Evolutionary conservation across 352 stramenopile species (phyloP).

Genomic region (Pythium volutum): DNA sequence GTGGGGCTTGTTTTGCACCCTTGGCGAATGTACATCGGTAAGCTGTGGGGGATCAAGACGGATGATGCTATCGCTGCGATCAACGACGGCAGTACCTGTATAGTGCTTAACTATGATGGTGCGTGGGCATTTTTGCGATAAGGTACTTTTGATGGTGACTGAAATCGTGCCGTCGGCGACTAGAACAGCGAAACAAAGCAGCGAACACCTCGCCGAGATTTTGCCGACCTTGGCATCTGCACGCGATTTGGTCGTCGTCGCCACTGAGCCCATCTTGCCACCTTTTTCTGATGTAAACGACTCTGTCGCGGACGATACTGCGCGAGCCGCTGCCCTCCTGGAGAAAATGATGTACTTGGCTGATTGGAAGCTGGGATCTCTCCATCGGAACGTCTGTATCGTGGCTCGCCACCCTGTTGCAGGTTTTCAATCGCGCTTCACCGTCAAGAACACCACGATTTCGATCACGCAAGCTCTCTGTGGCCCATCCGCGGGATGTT

Average conservation of each 20-base stretch:
- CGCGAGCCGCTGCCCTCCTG: neutral
- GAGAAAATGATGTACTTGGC: neutral
- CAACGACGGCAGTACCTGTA: neutral
- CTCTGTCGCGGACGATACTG: neutral
- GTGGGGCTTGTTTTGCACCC: neutral
- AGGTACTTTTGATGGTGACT: neutral
- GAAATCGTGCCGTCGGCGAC: neutral
- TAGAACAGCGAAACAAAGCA: neutral
- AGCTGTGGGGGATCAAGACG: conserved; percentile 8
- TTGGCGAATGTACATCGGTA: conserved; percentile 11
- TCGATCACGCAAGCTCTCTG: conserved; percentile 40
- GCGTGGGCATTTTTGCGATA: neutral
- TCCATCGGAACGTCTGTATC: conserved; percentile 8
- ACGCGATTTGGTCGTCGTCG: conserved; percentile 5
- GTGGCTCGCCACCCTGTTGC: neutral
- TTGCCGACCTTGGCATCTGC: neutral
- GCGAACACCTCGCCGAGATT: neutral
- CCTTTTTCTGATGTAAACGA: neutral
- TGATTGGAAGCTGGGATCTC: conserved; percentile 11
- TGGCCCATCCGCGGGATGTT: conserved; percentile 16
- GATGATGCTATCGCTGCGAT: conserved; percentile 1
- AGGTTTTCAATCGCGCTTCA: conserved; percentile 14
- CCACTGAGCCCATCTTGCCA: neutral
- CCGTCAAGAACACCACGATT: conserved; percentile 36
- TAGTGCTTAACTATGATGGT: conserved; percentile 10